These are phyloP conservation scores for Neospora caninum DNA, from an alignment of 169 alveolate species.

Conservation along the genomic window DNA sequence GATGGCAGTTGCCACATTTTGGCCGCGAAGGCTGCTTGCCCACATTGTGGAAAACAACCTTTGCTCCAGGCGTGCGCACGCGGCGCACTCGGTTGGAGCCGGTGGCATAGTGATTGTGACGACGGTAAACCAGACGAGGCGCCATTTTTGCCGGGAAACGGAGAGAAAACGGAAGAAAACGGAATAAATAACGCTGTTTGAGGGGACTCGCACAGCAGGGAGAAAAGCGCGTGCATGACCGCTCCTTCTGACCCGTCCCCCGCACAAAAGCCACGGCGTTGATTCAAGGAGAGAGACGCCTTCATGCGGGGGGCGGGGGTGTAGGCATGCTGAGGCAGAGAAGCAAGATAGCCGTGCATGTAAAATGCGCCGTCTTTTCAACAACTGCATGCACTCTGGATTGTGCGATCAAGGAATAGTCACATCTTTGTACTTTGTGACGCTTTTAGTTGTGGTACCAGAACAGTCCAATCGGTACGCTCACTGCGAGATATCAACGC, in stretches of 20 bases:
- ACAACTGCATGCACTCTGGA: background rate
- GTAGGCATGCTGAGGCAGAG: background rate
- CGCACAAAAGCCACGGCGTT: background rate
- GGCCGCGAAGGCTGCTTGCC: slow-evolving; percentile 80
- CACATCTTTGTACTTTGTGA: no score
- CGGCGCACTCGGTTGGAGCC: slow-evolving; percentile 86
- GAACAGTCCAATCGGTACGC: no score
- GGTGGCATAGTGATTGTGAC: slow-evolving; percentile 87
- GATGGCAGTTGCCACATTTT: slow-evolving; percentile 81
- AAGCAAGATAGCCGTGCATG: background rate
- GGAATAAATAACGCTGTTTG: background rate
- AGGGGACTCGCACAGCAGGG: background rate
- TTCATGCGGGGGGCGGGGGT: background rate
- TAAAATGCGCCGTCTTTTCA: no score
- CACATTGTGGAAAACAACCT: slow-evolving; percentile 75
- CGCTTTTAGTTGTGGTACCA: no score
- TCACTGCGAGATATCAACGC: no score
- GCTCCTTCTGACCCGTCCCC: background rate
- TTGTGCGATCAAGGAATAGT: no score
- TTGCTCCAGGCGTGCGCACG: slow-evolving; percentile 91
- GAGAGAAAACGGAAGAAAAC: background rate
- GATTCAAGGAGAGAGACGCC: background rate
- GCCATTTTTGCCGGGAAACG: slow-evolving; percentile 75
- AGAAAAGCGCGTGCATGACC: background rate
- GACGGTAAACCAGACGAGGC: slow-evolving; percentile 88